Conservation (phyloP, 371 early-diverging fungal species). For the Batkoa obscura region DNA sequence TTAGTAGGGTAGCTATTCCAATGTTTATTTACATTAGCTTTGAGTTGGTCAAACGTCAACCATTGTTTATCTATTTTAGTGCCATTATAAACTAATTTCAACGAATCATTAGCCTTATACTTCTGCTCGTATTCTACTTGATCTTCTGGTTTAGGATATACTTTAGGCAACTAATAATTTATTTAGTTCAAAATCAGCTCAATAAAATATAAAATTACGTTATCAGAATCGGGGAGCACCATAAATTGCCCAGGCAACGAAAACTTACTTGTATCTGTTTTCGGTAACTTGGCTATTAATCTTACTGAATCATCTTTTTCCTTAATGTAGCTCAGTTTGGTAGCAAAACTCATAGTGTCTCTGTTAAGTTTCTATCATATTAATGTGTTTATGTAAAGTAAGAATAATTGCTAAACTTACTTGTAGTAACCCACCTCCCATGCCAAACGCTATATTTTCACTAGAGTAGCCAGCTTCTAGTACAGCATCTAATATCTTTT, state of each 20-base stretch:
- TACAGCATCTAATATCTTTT: constrained; percentile 29
- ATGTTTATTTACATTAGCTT: constrained; percentile 19
- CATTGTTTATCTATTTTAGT: constrained; percentile 18
- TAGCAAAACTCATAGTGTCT: constrained; percentile 67
- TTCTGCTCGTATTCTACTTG: constrained; percentile 6
- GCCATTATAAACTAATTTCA: constrained; percentile 33
- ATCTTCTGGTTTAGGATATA: constrained; percentile 15
- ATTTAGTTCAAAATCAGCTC: background rate
- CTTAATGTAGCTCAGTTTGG: constrained; percentile 26
- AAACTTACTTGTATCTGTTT: constrained; percentile 35
- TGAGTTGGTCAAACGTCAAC: constrained; percentile 26
- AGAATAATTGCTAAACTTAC: background rate
- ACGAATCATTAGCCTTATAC: constrained; percentile 11
- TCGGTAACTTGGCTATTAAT: constrained; percentile 65
- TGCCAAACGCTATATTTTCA: constrained; percentile 56
- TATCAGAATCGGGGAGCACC: constrained; percentile 11
- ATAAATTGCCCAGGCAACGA: constrained; percentile 49
- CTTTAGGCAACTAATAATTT: constrained; percentile 16
- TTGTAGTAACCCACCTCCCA: constrained; percentile 58
- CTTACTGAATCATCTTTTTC: constrained; percentile 5
- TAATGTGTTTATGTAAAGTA: background rate
- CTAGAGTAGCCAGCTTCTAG: constrained; percentile 34
- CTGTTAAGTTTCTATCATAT: constrained; percentile 35
- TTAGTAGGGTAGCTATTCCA: constrained; percentile 23
- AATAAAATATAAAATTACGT: background rate